Evolutionary conservation across 257 asterid species (phyloP), one percentile per base, ranked within the genome.

Genomic region (Plantago major): DNA sequence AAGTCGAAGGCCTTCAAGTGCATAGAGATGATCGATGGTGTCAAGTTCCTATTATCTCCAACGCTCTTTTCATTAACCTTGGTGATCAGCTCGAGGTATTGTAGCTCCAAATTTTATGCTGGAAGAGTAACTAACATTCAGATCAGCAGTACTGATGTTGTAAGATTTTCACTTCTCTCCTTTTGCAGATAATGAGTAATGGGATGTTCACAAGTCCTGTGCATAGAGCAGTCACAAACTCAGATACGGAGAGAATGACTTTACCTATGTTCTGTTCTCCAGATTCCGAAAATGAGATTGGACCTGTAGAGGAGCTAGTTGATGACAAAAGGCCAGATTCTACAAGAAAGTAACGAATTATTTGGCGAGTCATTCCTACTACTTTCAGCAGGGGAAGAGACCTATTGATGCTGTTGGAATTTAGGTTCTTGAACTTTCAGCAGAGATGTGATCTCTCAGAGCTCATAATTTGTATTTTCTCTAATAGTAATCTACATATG

Each of bases 21-120:
- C 68, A 74, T 51, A 84, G 61, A 65, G 89, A 78, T 43, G 59
- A 71, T 19, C 78, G 73, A 56, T 86, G 91, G 97, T 69, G 48
- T 59, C 69, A 64, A 55, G 87, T 79, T 69, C 87, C 83, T 10
- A 37, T 73, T 45, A 40, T 69, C 37, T 81, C 94, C 46, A 44
- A 76, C 46, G 82, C 92, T 14, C 65, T 86, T 50, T 40, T 86
- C 0, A 71, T 87, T 38, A 81, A 78, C 26, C 51, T 68, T 5
- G 97, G 95, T 3, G 94, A 89, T 78, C 94, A 82, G 60, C 62
- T 81, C 9, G 95, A 89, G 94, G 69, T 13, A 47, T 48, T n/a
- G 28, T 30, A 30, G 11, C 11, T 1, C 6, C 12, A 17, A 52
- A n/a, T 7, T 14, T 52, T 52, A 30, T 33, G 3, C 5, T 30